Evolutionary conservation across 1,284 basidiomycete genomes (phyloP), one percentile per base, ranked within the genome.

Genomic region (Agroathelia rolfsii): DNA sequence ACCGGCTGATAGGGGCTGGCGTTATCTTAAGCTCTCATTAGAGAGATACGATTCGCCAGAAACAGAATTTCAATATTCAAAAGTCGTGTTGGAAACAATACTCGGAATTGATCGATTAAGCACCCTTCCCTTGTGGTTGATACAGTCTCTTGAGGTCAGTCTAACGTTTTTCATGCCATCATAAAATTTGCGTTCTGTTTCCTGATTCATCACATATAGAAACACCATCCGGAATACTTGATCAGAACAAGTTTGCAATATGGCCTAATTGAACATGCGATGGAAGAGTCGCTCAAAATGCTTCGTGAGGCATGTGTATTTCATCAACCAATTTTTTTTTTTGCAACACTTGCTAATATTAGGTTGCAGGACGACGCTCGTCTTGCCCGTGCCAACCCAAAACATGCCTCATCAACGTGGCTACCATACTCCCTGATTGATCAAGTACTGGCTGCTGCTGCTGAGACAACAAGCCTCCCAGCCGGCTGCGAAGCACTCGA

Each of bases 401-500:
- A 64, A 48, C 66, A 69, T 34, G 66, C 79, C 2, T 66, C 66
- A 22, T 54, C 67, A 24, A 79, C 81, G 1, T 87, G 83, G 73
- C 60, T 89, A 17, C 87, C 90, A 3, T 94, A 92, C 51, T 76
- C 75, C 38, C 66, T 94, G 34, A 71, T 94, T 43, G 90, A 94
- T 55, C 79, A 92, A 50, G 78, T 95, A 11, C 59, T 94, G 11
- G 66, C 69, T 12, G 76, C 81, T 9, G 73, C 78, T 2, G 63
- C 67, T 29, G 61, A 70, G 16, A 66, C 72, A 43, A 61, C 68
- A 26, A 64, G 66, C 20, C 47, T 70, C 29, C 62, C 69, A 12
- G 34, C 64, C n/a, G 61, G 61, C 27, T 57, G 53, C 15, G 52
- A 52, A 32, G 41, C 34, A 9, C 51, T 64, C 15, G 57, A 72